These are phyloP conservation scores for Hemileccinum impolitum DNA, from an alignment of 768 basidiomycete genomes.

Conservation along the genomic window DNA sequence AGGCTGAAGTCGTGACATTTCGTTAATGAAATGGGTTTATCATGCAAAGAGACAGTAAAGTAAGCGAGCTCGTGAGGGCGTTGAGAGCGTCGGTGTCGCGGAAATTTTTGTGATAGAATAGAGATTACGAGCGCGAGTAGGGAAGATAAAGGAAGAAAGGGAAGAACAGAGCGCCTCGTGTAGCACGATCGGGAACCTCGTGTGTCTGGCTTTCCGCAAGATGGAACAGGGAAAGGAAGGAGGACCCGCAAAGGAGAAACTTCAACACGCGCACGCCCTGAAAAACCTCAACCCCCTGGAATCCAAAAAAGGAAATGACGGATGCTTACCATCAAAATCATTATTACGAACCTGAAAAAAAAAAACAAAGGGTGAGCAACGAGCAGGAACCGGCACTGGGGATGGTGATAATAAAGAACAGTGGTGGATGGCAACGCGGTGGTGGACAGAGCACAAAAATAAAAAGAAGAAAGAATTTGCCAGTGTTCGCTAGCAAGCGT, in stretches of 20 bases:
- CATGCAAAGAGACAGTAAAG: conserved; percentile 29
- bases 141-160: conserved; percentile 23
- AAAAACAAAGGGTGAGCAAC: conserved; percentile 2
- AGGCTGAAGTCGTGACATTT: conserved; percentile 36
- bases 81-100: conserved; percentile 34
- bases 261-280: conserved; percentile 31
- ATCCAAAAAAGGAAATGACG: conserved; percentile 28
- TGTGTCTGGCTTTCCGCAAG: conserved; percentile 44
- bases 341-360: conserved; percentile 18
- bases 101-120: conserved; percentile 20
- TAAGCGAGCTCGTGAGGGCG: conserved; percentile 29
- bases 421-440: not conserved
- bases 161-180: conserved; percentile 49
- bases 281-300: conserved; percentile 31
- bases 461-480: not conserved
- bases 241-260: conserved; percentile 12
- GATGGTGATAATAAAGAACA: not conserved
- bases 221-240: conserved; percentile 21
- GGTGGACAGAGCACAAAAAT: not conserved
- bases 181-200: conserved; percentile 43
- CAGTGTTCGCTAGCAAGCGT: conserved; percentile 11
- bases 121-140: conserved; percentile 24
- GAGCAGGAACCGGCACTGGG: conserved; percentile 16
- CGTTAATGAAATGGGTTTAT: conserved; percentile 31
- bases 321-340: conserved; percentile 25